phyloP scores from a whole-genome alignment of 768 basidiomycete species.

The Pisolithus tinctorius region DNA sequence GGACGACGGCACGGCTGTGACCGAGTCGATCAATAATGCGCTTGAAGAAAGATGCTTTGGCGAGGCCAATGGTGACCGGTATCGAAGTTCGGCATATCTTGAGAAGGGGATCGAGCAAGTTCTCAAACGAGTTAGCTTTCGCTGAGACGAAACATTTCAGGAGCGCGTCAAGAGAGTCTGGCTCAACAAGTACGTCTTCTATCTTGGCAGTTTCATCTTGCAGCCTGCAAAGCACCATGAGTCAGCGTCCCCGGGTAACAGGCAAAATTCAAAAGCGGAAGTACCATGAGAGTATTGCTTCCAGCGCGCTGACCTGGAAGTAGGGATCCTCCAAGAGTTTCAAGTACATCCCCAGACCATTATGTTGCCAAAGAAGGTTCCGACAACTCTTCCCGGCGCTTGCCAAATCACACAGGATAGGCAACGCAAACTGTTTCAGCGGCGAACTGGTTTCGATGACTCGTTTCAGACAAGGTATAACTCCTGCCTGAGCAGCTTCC shows the following conservation, averaged over 20 bases:
- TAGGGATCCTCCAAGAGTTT: conserved; percentile 77
- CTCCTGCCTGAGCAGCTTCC: conserved; percentile 93
- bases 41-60: conserved; percentile 79
- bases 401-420: conserved; percentile 93
- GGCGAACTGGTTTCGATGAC: conserved; percentile 88
- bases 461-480: conserved; percentile 84
- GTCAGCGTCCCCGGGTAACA: not conserved
- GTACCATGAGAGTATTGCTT: conserved; percentile 85
- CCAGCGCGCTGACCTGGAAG: conserved; percentile 88
- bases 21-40: conserved; percentile 79
- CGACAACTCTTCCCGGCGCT: conserved; percentile 93
- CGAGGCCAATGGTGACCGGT: conserved; percentile 64
- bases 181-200: conserved; percentile 78
- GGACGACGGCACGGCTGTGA: conserved; percentile 74
- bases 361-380: conserved; percentile 86
- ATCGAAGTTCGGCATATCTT: conserved; percentile 85
- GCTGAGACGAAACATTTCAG: conserved; percentile 76
- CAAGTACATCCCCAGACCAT: conserved; percentile 79
- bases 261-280: not conserved
- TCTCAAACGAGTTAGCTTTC: conserved; percentile 89
- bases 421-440: conserved; percentile 93
- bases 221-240: conserved; percentile 47
- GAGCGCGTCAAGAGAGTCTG: conserved; percentile 56
- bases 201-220: conserved; percentile 94
- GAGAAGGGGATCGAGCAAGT: conserved; percentile 84